Evolutionary conservation across 1,284 basidiomycete species (phyloP).

Genomic region (Blastosporella zonata): DNA sequence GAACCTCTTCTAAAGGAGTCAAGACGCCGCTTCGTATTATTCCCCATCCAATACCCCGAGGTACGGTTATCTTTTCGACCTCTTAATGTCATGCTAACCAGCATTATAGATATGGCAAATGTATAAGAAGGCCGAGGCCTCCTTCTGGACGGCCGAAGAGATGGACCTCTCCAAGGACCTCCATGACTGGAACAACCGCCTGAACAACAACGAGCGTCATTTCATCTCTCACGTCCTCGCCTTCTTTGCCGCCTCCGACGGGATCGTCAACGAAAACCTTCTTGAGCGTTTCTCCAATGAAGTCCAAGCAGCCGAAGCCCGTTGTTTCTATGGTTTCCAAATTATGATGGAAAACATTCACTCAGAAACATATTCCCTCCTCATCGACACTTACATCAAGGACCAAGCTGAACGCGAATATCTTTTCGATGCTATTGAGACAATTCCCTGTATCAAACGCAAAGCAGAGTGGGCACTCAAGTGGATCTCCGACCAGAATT

Average conservation of each 20-base stretch:
- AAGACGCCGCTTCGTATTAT: conserved; percentile 83
- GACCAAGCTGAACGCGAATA: conserved; percentile 81
- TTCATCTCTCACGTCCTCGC: conserved; percentile 97
- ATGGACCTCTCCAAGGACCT: conserved; percentile 95
- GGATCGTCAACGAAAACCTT: conserved; percentile 98
- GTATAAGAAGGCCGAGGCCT: conserved; percentile 92
- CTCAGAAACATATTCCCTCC: conserved; percentile 96
- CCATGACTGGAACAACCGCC: conserved; percentile 90
- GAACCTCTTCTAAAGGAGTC: conserved; percentile 85
- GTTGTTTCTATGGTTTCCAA: conserved; percentile 99
- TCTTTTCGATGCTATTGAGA: conserved; percentile 94
- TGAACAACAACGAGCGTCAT: conserved; percentile 93
- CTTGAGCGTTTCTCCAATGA: conserved; percentile 94
- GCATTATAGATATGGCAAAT: conserved; percentile 85
- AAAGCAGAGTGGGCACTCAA: conserved; percentile 94
- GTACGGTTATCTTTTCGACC: conserved; percentile 35
- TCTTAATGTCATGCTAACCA: not conserved
- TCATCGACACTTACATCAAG: conserved; percentile 98
- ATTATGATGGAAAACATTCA: conserved; percentile 99
- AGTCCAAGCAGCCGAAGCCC: conserved; percentile 93
- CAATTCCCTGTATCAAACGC: conserved; percentile 87
- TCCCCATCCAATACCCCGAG: conserved; percentile 93
- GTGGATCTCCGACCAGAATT: conserved; percentile 87
- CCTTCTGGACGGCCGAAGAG: conserved; percentile 98
- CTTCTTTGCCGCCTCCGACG: conserved; percentile 96